Evolutionary conservation across 2,329 filamentous ascomycete species (phyloP), one percentile per base, ranked within the genome.

Genomic region (Stagonosporopsis vannaccii): DNA sequence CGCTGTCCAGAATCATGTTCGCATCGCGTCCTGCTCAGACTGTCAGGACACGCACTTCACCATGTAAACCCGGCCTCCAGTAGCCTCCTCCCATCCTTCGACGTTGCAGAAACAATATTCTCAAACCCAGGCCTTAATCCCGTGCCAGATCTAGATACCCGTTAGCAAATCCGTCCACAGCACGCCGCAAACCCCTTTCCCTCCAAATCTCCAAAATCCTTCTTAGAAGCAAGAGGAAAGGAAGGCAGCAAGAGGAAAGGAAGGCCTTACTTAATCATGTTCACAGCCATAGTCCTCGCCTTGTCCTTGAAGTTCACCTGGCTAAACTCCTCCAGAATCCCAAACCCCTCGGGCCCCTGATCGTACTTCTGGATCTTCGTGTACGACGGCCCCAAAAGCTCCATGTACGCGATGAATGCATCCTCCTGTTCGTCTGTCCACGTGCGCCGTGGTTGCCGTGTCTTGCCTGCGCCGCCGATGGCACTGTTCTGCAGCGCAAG

Each of bases 221-320:
- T n/a, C n/a, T n/a, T n/a, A 26, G 25, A 26, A 26, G 25, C 22
- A 15, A 22, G 7, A 30, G 36, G 17, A 26, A 13, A 15, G 13
- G 4, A 11, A 22, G 12, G 2, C 19, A 20, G 9, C n/a, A 35
- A 45, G 19, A 17, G 12, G 9, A 42, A 30, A 23, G 30, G 22
- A 15, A 52, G n/a, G n/a, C n/a, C 75, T 61, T 66, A 79, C 78
- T 74, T 75, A 28, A 78, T 70, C 71, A 71, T 77, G 36, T 65
- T 70, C 6, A 72, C 55, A 11, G 76, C 75, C 67, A 80, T 75
- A 39, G 71, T 78, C 44, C 76, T 66, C 12, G 71, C 77, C 58
- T 80, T 80, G 41, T 80, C 78, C 59, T 80, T 80, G 7, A 86
- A 58, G 40, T 84, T 81, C 2, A 84, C 82, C 56, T 87, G 82